Evolutionary conservation across 2,329 filamentous ascomycete species (phyloP).

Genomic region (Knufia fluminis): DNA sequence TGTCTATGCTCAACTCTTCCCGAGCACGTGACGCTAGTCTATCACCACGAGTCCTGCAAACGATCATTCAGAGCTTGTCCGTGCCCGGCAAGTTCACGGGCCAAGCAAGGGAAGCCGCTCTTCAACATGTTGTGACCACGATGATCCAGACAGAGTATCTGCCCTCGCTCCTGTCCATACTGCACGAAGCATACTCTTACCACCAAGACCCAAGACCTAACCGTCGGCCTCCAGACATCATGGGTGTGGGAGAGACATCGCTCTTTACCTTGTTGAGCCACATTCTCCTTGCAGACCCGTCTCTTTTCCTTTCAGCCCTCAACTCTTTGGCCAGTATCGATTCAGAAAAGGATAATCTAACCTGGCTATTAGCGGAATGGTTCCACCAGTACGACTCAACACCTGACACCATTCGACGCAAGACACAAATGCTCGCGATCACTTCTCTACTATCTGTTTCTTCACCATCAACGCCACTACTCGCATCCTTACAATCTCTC

Average conservation of each 20-base stretch:
- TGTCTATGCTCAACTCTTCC: conserved; percentile 17
- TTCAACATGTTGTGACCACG: conserved; percentile 49
- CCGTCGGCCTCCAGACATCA: conserved; percentile 57
- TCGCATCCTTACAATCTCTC: conserved; percentile 38
- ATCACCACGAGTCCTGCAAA: conserved; percentile 31
- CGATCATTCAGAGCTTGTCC: conserved; percentile 28
- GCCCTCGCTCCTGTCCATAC: conserved; percentile 46
- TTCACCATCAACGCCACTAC: conserved; percentile 32
- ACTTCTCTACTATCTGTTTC: conserved; percentile 35
- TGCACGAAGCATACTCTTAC: conserved; percentile 61
- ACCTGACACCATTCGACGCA: conserved; percentile 38
- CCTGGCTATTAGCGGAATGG: conserved; percentile 41
- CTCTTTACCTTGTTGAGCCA: conserved; percentile 78
- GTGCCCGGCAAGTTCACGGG: conserved; percentile 17
- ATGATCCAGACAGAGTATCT: conserved; percentile 20
- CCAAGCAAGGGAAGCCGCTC: conserved; percentile 31
- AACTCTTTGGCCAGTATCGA: neutral
- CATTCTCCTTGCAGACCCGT: conserved; percentile 63
- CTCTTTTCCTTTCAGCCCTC: conserved; percentile 52
- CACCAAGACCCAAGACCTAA: conserved; percentile 77
- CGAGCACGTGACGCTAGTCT: conserved; percentile 28
- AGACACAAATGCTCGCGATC: conserved; percentile 38
- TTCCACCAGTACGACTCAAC: conserved; percentile 41
- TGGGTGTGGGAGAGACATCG: conserved; percentile 68
- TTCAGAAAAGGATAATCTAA: conserved; percentile 19